Evolutionary conservation across 495 filamentous ascomycete species (phyloP).

Genomic region (Staphylotrichum tortipilum): DNA sequence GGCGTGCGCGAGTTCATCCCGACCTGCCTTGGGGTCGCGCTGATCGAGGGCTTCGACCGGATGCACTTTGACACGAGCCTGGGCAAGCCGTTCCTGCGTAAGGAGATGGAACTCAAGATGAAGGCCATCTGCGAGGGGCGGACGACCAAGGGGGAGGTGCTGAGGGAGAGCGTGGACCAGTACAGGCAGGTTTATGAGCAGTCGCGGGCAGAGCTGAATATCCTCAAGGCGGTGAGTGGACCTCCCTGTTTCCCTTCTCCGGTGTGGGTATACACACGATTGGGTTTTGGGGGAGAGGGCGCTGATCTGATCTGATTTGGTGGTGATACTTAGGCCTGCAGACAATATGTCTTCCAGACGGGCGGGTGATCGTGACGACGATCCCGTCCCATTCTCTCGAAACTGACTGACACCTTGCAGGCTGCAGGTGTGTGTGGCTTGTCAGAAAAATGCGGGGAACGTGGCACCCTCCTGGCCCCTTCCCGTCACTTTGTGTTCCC

Average conservation of each 20-base stretch:
- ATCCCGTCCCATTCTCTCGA: too few species aligned
- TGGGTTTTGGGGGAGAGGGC: too few species aligned
- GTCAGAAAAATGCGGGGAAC: conserved; percentile 2
- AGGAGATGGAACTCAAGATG: conserved; percentile 96
- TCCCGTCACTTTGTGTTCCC: too few species aligned
- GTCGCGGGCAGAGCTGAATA: conserved; percentile 60
- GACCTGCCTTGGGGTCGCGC: conserved; percentile 76
- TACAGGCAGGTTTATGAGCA: conserved; percentile 78
- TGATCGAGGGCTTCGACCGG: conserved; percentile 88
- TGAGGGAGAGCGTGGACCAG: conserved; percentile 70
- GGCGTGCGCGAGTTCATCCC: conserved; percentile 82
- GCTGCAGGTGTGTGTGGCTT: not conserved
- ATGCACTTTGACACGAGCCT: conserved; percentile 85
- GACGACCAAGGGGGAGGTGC: conserved; percentile 60
- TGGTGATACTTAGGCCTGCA: conserved; percentile 36
- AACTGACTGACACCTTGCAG: not conserved
- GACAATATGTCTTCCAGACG: conserved; percentile 36
- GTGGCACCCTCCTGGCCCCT: not conserved
- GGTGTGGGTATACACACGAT: too few species aligned
- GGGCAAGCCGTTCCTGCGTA: conserved; percentile 92
- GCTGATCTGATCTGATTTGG: too few species aligned
- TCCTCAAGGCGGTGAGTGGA: conserved; percentile 61
- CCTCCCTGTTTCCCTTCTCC: too few species aligned
- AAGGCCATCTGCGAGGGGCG: conserved; percentile 89
- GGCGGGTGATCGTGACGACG: conserved; percentile 10